Evolutionary conservation across 805 yeast genomes (phyloP).

Genomic region (Candida ponderosae): DNA sequence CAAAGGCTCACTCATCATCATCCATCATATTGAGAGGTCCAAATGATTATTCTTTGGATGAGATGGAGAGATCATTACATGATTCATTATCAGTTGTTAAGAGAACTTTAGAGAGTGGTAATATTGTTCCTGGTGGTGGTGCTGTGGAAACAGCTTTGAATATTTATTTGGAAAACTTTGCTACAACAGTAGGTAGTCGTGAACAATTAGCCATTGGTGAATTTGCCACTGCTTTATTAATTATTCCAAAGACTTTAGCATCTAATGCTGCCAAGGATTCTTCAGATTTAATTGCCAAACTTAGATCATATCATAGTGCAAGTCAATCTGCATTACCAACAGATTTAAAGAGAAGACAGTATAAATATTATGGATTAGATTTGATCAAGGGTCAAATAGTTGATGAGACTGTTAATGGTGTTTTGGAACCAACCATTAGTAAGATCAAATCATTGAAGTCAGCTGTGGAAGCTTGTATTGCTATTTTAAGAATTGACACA

Average conservation of each 20-base stretch:
- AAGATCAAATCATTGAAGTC: conserved; percentile 89
- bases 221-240: conserved; percentile 82
- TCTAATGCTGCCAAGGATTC: conserved; percentile 98
- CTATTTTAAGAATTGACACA: conserved; percentile 94
- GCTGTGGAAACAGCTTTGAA: conserved; percentile 96
- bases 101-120: conserved; percentile 90
- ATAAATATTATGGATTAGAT: conserved; percentile 90
- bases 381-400: conserved; percentile 86
- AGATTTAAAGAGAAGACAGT: conserved; percentile 78
- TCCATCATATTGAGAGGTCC: conserved; percentile 94
- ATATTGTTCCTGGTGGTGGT: conserved; percentile 98
- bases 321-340: conserved; percentile 78
- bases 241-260: conserved; percentile 94
- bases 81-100: conserved; percentile 93
- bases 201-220: conserved; percentile 98
- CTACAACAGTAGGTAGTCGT: conserved; percentile 94
- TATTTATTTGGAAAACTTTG: conserved; percentile 92
- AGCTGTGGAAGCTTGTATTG: conserved; percentile 97
- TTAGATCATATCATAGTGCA: conserved; percentile 94
- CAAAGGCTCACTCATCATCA: conserved; percentile 89
- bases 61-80: conserved; percentile 96
- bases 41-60: conserved; percentile 91
- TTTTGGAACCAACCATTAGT: conserved; percentile 90
- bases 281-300: conserved; percentile 86
- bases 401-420: conserved; percentile 78